Percentiles rank a stretch among this genome's conserved stretches.
Conservation (phyloP, 2,329 filamentous ascomycete genomes). For the Stemphylium lycopersici region DNA sequence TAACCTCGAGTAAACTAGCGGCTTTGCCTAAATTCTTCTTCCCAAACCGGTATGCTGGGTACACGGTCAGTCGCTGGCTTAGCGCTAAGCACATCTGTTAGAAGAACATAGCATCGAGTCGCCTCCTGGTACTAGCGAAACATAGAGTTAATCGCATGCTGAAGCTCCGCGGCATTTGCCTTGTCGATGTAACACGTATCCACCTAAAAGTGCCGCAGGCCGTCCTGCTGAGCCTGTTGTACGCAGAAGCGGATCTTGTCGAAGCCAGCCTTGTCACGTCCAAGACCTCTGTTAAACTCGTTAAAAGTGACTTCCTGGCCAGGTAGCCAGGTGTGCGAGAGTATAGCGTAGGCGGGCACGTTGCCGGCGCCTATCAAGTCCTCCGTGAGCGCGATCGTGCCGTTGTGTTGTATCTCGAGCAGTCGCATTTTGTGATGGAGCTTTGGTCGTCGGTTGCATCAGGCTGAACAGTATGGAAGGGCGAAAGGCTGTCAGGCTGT, state of each 20-base stretch:
- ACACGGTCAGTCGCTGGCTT: neutral
- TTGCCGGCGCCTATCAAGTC: neutral
- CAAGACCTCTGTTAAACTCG: neutral
- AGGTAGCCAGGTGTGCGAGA: neutral
- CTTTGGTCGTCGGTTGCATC: neutral
- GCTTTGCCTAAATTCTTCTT: slow-evolving; percentile 1
- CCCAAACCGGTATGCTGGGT: neutral
- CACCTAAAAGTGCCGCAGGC: slow-evolving; percentile 2
- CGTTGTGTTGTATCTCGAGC: slow-evolving; percentile 1
- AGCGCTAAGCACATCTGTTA: slow-evolving; percentile 3
- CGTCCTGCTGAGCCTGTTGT: neutral
- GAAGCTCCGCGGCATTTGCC: neutral
- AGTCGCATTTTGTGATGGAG: neutral
- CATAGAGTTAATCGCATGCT: slow-evolving; percentile 7
- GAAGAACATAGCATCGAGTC: slow-evolving; percentile 5
- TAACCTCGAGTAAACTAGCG: slow-evolving; percentile 7
- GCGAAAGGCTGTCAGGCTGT: neutral
- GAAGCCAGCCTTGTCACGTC: neutral
- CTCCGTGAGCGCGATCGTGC: neutral
- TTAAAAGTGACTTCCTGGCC: neutral
- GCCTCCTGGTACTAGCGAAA: slow-evolving; percentile 6
- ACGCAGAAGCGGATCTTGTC: slow-evolving; percentile 6
- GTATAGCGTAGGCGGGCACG: neutral
- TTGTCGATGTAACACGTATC: slow-evolving; percentile 13
- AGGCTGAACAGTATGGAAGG: neutral